phyloP scores from a whole-genome alignment of 169 alveolate genomes.

The Eimeria zaria region DNA sequence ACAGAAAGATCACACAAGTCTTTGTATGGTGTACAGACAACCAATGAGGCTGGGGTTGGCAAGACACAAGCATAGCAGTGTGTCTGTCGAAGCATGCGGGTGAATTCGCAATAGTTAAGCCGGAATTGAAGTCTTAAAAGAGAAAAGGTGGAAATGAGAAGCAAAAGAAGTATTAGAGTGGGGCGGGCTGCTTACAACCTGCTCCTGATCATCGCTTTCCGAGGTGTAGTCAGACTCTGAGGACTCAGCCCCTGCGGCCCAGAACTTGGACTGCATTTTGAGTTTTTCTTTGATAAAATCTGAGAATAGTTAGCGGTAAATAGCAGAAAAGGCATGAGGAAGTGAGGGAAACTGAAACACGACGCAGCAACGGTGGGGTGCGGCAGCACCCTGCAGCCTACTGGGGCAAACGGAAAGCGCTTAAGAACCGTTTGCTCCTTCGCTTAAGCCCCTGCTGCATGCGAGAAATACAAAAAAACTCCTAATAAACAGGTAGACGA shows the following conservation, averaged over 20 bases:
- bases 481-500: not conserved
- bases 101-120: not conserved
- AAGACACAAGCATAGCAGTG: not conserved
- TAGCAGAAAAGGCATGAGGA: not conserved
- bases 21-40: not conserved
- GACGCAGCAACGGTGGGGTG: slow-evolving; percentile 34
- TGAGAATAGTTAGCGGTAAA: not conserved
- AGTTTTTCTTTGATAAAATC: not conserved
- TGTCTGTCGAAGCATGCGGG: not conserved
- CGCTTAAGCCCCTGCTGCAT: not conserved
- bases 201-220: slow-evolving; percentile 71
- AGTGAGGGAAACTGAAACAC: not conserved
- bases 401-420: not conserved
- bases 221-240: slow-evolving; percentile 76
- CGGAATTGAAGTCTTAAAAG: not conserved
- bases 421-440: not conserved
- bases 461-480: not conserved
- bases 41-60: not conserved
- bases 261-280: slow-evolving; percentile 83
- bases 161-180: not conserved
- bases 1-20: not conserved
- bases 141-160: not conserved
- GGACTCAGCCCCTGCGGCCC: slow-evolving; percentile 85
- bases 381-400: slow-evolving; percentile 13
- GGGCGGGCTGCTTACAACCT: slow-evolving; percentile 13